Evolutionary conservation across 2,329 filamentous ascomycete species (phyloP), one percentile per base, ranked within the genome.

Genomic region (Trichothecium roseum): DNA sequence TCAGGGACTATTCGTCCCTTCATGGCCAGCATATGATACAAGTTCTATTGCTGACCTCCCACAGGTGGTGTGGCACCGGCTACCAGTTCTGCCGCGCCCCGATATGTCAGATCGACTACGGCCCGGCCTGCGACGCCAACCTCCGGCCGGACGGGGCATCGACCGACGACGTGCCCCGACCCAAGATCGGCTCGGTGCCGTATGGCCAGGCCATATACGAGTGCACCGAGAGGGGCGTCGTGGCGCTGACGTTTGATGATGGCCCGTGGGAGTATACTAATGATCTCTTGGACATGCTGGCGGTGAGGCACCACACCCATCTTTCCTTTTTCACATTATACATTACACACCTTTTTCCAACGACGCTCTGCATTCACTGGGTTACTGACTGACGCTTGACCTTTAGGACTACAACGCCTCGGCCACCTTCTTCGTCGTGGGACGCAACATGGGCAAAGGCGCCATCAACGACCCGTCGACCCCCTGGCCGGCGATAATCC

Each of bases 71-170:
- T 42, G 74, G 73, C 34, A 62, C 52, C n/a, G 63, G 59, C 4
- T 50, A 50, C 9, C 64, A 70, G 2, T 75, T 77, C 53, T 81
- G 77, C 55, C 63, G 64, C 20, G 68, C 74, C 15, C 77, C 77
- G 3, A 68, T 75, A 36, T 81, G 77, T 48, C 65, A 74, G 49
- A 72, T 78, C 46, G 55, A 68, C 43, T 78, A 72, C 43, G 73
- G 73, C n/a, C 63, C 74, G 15, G 66, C 56, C 4, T 81, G 77
- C 43, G 74, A 79, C 43, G 74, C 68, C 36, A 78, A 79, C 44
- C 60, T 45, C 64, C 72, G 34, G 40, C 66, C 42, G 3, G 39
- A 41, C 0, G 77, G 77, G 2, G 57, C 62, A 8, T 69, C 74
- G 39, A 81, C 76, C 1, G 63, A 64, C 3, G 57, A 54, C 2